Evolutionary conservation across 2,329 filamentous ascomycete genomes (phyloP).

Genomic region (Cordyceps fumosorosea): DNA sequence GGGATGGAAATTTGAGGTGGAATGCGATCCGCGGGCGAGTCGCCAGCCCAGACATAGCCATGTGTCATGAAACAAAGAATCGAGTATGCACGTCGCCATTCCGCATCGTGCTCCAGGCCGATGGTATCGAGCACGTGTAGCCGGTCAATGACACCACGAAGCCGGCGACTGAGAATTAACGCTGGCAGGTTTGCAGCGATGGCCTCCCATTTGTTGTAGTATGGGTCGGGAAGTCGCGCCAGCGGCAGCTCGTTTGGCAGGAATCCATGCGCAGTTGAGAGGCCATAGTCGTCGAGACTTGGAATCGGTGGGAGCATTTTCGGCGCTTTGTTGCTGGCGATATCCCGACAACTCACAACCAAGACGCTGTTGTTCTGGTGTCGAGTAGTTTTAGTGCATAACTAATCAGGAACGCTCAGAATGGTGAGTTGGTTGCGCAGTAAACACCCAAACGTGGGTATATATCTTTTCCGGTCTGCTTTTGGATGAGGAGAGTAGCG

Average conservation of each 20-base stretch:
- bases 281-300: constrained; percentile 67
- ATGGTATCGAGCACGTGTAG: constrained; percentile 79
- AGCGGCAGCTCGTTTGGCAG: constrained; percentile 76
- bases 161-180: constrained; percentile 74
- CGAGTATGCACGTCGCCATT: constrained; percentile 92
- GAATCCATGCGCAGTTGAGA: constrained; percentile 76
- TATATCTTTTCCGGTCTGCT: background rate
- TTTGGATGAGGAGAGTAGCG: background rate
- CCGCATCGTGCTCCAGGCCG: constrained; percentile 72
- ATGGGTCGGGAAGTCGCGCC: constrained; percentile 73
- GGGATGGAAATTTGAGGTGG: constrained; percentile 80
- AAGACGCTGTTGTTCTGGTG: background rate
- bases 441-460: background rate
- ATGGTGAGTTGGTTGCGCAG: background rate
- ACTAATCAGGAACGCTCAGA: background rate
- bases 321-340: background rate
- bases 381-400: background rate
- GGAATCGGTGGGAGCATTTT: constrained; percentile 56
- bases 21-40: constrained; percentile 69
- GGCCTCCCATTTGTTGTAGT: constrained; percentile 93
- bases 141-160: constrained; percentile 71
- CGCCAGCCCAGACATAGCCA: constrained; percentile 93
- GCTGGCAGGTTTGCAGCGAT: constrained; percentile 80
- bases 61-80: constrained; percentile 88
- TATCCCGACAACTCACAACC: background rate